These are phyloP conservation scores for Gleditsia sinensis DNA, from an alignment of 306 rosid genomes.

Conservation along the genomic window DNA sequence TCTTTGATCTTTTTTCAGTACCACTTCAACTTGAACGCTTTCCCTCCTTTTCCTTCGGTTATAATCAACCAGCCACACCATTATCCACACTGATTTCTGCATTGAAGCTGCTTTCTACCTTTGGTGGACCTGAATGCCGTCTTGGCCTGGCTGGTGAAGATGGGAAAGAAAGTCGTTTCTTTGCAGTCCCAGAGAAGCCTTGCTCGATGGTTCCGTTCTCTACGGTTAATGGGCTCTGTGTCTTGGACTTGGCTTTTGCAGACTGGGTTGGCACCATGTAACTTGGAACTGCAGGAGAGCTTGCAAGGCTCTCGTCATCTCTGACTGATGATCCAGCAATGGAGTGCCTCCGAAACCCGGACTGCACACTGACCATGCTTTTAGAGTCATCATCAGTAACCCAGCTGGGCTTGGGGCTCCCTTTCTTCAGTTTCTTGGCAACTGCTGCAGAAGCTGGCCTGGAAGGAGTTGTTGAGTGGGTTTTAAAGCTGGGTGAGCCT, in stretches of 20 bases:
- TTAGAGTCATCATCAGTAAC: conserved; percentile 66
- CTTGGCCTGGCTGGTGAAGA: conserved; percentile 77
- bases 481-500: conserved; percentile 55
- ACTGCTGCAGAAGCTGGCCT: conserved; percentile 52
- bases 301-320: conserved; percentile 81
- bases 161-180: conserved; percentile 80
- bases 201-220: conserved; percentile 64
- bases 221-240: conserved; percentile 59
- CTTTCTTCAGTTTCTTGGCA: conserved; percentile 59
- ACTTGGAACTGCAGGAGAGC: conserved; percentile 74
- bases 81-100: conserved; percentile 50
- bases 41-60: conserved; percentile 12
- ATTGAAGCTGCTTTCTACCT: conserved; percentile 60
- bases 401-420: conserved; percentile 66
- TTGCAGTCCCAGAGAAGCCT: conserved; percentile 58
- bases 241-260: conserved; percentile 81
- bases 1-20: conserved; percentile 10
- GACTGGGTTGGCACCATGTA: conserved; percentile 92
- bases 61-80: conserved; percentile 50
- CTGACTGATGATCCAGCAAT: conserved; percentile 67
- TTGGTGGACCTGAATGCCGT: conserved; percentile 84
- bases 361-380: conserved; percentile 72
- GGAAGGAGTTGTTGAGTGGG: conserved; percentile 76
- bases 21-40: conserved; percentile 41
- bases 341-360: conserved; percentile 85